These are phyloP conservation scores for Brassica hybrid DNA, from an alignment of 441 rosid species.

Conservation along the genomic window DNA sequence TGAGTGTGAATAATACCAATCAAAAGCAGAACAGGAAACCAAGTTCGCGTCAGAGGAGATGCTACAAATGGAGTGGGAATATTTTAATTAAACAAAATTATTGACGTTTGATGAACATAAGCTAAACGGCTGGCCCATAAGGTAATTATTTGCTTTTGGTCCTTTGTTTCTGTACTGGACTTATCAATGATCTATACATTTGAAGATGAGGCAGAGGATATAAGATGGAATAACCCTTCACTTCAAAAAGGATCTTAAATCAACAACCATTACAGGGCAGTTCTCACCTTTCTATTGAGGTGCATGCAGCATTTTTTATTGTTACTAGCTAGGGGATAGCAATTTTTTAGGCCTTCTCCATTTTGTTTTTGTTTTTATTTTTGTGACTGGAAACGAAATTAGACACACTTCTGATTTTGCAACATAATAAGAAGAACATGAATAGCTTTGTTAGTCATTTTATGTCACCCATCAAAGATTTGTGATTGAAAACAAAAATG, in stretches of 20 bases:
- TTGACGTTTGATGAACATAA: not conserved
- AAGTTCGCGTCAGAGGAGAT: not conserved
- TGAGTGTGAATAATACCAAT: not conserved
- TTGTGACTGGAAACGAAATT: not conserved
- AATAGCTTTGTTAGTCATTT: constrained; percentile 4
- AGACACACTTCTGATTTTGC: not conserved
- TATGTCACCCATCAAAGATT: not conserved
- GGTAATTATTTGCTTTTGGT: not conserved
- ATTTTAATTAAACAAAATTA: not conserved
- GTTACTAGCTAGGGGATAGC: too few species aligned
- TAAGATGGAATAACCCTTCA: not conserved
- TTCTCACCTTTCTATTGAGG: constrained; percentile 13
- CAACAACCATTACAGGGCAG: not conserved
- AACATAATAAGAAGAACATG: not conserved
- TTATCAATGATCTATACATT: not conserved
- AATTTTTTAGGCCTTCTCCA: not conserved
- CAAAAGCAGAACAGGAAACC: not conserved
- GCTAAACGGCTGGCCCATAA: not conserved
- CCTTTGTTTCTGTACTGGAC: not conserved
- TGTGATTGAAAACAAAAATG: not conserved
- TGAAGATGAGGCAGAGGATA: constrained; percentile 13
- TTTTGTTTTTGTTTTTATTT: not conserved
- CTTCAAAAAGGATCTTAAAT: not conserved
- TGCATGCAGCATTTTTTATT: not conserved
- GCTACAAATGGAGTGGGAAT: not conserved